Evolutionary conservation across 345 rosid genomes (phyloP), one percentile per base, ranked within the genome.

Genomic region (Sonneratia alba): DNA sequence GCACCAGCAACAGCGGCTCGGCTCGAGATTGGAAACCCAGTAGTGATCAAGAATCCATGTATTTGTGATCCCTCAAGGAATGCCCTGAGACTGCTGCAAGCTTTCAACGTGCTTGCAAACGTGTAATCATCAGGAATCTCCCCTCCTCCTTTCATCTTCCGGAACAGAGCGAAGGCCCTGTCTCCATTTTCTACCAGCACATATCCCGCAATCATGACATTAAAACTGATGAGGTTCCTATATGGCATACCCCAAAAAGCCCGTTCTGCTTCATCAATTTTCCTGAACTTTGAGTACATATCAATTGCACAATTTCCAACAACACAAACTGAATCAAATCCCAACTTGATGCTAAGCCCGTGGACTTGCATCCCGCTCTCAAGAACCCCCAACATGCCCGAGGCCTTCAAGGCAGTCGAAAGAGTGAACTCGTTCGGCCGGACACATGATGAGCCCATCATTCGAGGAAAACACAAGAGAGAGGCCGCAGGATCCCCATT

Each of bases 221-320:
- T 92, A 97, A 96, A 90, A 45, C 82, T 95, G 48, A 90, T 80
- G 56, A 86, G 81, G 82, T 80, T 85, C 75, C 75, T 84, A 72
- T 27, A 74, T 0, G 76, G 77, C 89, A 92, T 85, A 42, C 24
- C 1, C 51, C 75, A 15, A 78, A 89, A 92, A 83, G 89, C 77
- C 51, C 21, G 67, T 36, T 74, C 81, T 27, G 96, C 97, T 71
- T 90, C 93, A 0, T 67, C 74, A 47, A 87, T 83, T 66, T 76
- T 80, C 67, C 97, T 91, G 62, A 91, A 92, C 81, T 84, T 95
- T 0, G 88, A 82, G 68, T 92, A 95, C 97, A 92, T 85, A 73
- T 92, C 96, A 77, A 90, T 76, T 15, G 86, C 76, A 66, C 97
- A 87, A 79, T 92, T 92, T 0, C 85, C 90, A 68, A 95, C 99